Conservation (phyloP, 2,329 filamentous ascomycete genomes). For the Neofusicoccum kwambonambiense region DNA sequence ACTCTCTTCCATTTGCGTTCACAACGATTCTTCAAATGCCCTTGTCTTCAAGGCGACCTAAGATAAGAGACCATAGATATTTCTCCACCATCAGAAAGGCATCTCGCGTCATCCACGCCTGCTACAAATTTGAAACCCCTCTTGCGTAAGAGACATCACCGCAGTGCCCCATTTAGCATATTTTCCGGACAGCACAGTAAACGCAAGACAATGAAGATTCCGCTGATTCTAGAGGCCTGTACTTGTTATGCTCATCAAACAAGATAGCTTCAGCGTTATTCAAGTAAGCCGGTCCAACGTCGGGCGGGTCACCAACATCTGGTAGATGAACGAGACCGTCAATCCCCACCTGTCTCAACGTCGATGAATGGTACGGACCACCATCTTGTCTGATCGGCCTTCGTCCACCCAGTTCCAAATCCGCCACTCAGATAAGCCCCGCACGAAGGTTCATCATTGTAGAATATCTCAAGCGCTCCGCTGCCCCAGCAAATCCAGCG, state of each 20-base stretch:
- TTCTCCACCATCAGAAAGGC: background rate
- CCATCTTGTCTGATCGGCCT: background rate
- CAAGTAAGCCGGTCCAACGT: background rate
- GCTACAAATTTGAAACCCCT: background rate
- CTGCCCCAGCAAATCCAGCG: background rate
- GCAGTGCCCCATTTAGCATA: no score
- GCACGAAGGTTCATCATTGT: background rate
- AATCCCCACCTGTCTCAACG: background rate
- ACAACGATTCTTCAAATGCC: background rate
- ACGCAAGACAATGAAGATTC: background rate
- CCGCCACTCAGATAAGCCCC: no score
- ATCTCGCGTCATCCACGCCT: background rate
- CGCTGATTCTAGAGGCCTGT: background rate
- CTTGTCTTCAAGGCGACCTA: background rate
- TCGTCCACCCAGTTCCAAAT: background rate
- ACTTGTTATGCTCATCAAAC: background rate
- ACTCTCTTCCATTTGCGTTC: background rate
- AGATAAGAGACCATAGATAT: background rate
- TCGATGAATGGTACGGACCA: background rate
- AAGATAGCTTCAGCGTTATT: background rate
- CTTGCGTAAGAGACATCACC: no score
- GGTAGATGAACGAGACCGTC: background rate
- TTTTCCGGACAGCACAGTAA: no score
- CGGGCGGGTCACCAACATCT: no score
- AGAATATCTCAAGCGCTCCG: background rate